phyloP scores from a whole-genome alignment of 1,284 basidiomycete species.

The Jaminaea rosea region DNA sequence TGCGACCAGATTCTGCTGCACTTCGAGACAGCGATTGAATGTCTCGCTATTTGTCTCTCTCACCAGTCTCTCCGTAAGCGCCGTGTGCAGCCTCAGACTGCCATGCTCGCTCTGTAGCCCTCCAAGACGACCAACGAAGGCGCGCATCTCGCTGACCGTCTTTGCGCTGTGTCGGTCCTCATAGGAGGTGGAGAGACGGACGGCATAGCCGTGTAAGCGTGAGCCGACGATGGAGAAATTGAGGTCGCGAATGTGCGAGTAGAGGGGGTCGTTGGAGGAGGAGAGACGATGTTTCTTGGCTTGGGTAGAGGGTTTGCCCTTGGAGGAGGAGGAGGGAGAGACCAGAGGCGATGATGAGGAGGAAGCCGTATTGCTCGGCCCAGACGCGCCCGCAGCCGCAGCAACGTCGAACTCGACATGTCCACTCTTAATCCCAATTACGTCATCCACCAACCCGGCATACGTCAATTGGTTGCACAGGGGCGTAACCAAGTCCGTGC shows the following conservation, averaged over 20 bases:
- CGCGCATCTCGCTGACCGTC: constrained; percentile 80
- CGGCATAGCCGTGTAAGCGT: constrained; percentile 70
- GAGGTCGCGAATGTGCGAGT: constrained; percentile 72
- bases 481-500: constrained; percentile 91
- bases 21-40: constrained; percentile 85
- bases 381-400: constrained; percentile 53
- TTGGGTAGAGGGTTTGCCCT: constrained; percentile 47
- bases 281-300: constrained; percentile 72
- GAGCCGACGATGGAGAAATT: constrained; percentile 91
- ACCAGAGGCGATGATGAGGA: background rate
- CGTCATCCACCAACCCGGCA: constrained; percentile 90
- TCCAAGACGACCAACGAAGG: constrained; percentile 89
- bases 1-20: constrained; percentile 91
- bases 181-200: constrained; percentile 80
- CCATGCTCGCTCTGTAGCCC: constrained; percentile 86
- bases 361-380: background rate
- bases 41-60: constrained; percentile 66
- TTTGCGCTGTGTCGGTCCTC: constrained; percentile 73
- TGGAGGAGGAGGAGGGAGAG: background rate
- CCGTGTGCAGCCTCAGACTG: constrained; percentile 77
- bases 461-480: constrained; percentile 94
- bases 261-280: constrained; percentile 68
- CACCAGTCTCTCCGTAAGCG: constrained; percentile 81
- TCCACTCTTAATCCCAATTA: constrained; percentile 78
- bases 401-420: constrained; percentile 81